phyloP scores from a whole-genome alignment of 768 basidiomycete genomes.

The Crucibulum laeve region DNA sequence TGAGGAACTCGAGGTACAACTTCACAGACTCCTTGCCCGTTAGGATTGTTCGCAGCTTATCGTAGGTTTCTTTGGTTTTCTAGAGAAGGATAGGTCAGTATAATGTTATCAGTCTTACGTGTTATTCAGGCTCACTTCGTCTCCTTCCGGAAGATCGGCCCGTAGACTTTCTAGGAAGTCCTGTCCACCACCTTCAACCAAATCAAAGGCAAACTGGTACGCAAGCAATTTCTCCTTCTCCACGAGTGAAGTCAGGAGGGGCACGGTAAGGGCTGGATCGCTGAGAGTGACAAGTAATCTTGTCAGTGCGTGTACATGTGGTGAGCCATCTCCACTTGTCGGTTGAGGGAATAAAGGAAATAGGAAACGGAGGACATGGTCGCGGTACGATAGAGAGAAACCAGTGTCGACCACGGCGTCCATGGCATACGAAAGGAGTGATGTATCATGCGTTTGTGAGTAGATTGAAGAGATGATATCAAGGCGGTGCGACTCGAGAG shows the following conservation, averaged over 20 bases:
- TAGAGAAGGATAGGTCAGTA: constrained; percentile 21
- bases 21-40: constrained; percentile 91
- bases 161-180: constrained; percentile 84
- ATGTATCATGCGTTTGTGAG: constrained; percentile 66
- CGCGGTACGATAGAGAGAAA: constrained; percentile 81
- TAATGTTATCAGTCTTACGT: not conserved
- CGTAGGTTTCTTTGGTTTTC: constrained; percentile 60
- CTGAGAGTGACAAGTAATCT: constrained; percentile 88
- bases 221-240: constrained; percentile 72
- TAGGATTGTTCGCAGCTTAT: constrained; percentile 78
- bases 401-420: constrained; percentile 88
- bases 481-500: constrained; percentile 84
- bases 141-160: constrained; percentile 62
- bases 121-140: constrained; percentile 40
- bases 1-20: constrained; percentile 92
- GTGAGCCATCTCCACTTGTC: constrained; percentile 64
- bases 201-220: constrained; percentile 94
- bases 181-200: constrained; percentile 91
- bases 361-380: constrained; percentile 73
- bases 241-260: constrained; percentile 69
- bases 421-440: constrained; percentile 86
- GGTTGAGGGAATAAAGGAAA: constrained; percentile 85
- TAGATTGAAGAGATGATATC: constrained; percentile 84
- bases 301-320: constrained; percentile 76
- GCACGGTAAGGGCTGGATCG: constrained; percentile 72